Evolutionary conservation across 345 rosid species (phyloP).

Genomic region (Bruguiera sexangula): DNA sequence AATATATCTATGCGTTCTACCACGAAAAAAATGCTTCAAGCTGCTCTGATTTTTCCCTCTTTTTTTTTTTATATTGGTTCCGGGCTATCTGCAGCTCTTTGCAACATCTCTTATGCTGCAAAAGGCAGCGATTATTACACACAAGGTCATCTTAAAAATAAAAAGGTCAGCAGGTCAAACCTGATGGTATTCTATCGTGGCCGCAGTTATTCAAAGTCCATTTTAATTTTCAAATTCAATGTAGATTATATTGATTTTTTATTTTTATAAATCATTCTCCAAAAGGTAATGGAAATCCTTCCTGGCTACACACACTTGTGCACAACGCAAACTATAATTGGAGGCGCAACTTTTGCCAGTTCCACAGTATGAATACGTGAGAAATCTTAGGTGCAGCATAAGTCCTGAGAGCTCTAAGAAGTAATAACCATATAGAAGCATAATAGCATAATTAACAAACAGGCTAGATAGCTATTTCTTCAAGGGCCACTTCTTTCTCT

Average conservation of each 20-base stretch:
- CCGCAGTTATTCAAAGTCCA: too few relatives aligned
- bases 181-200: too few relatives aligned
- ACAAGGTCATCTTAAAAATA: too few relatives aligned
- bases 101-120: too few relatives aligned
- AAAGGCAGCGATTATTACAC: too few relatives aligned
- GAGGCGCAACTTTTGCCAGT: background rate
- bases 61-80: too few relatives aligned
- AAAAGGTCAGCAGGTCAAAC: too few relatives aligned
- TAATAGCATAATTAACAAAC: background rate
- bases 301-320: background rate
- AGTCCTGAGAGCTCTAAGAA: background rate
- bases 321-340: background rate
- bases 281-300: background rate
- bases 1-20: background rate
- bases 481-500: constrained; percentile 16
- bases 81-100: too few relatives aligned
- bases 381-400: background rate
- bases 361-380: background rate
- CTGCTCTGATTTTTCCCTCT: background rate
- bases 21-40: background rate
- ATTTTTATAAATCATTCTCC: too few relatives aligned
- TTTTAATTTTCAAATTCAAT: too few relatives aligned
- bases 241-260: too few relatives aligned
- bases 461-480: background rate
- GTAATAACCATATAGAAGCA: constrained; percentile 1